Evolutionary conservation across 768 basidiomycete species (phyloP), one percentile per base, ranked within the genome.

Genomic region (Crassisporium funariophilum): DNA sequence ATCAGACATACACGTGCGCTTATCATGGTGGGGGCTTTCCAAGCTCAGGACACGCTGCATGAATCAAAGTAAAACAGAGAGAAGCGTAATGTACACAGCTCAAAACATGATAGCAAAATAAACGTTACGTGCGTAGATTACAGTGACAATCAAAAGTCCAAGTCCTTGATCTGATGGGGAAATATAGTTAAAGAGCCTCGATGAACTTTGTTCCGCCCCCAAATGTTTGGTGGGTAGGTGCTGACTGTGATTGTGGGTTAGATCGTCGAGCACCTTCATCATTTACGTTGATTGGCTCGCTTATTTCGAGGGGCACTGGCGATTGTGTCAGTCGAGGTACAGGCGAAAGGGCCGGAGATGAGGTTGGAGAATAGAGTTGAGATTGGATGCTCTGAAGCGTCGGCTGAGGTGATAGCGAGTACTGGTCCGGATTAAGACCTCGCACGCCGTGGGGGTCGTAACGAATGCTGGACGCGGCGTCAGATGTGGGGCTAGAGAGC

Each of bases 171-270:
- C 44, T 39, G 40, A 21, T 41, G 20, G n/a, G n/a, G n/a, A 27
- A 38, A 13, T 15, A 25, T 35, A 17, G 1, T 27, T 43, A 37
- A 39, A 41, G 29, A 37, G 22, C 65, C 54, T 79, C 78, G 20
- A 78, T 60, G 47, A 79, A 79, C 58, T 74, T 79, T 13, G 75
- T 73, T 11, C 77, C 78, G n/a, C 68, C 68, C 42, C 57, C 56
- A 24, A 75, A 69, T 9, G 75, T 73, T 53, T 65, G 67, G 52
- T 68, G 53, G 16, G 71, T 64, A 36, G 49, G 50, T 50, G 40
- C 60, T 22, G 50, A 47, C 25, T 57, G 56, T 8, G 11, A 45
- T 40, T 20, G 48, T 39, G 35, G 48, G 29, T 25, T 50, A 57
- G 21, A 53, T 31, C 37, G 51, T 49, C 44, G 43, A 27, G 9